phyloP scores from a whole-genome alignment of 345 rosid genomes.

The Acer yangbiense region DNA sequence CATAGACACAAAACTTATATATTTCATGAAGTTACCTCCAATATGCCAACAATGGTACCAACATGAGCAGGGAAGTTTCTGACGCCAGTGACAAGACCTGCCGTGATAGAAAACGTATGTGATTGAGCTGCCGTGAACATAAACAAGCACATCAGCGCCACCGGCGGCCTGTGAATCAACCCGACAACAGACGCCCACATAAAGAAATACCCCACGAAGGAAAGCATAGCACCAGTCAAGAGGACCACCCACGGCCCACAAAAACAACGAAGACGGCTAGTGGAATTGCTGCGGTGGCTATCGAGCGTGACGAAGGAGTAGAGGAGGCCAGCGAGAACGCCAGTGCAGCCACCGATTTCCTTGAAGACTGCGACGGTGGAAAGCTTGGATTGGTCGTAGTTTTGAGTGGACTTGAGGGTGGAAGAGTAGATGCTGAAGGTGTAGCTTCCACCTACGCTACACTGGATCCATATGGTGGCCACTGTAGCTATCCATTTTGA shows the following conservation, averaged over 20 bases:
- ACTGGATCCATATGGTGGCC: slow-evolving; percentile 81
- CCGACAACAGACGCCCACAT: slow-evolving; percentile 72
- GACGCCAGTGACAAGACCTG: slow-evolving; percentile 43
- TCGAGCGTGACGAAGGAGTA: slow-evolving; percentile 38
- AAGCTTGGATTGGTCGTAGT: slow-evolving; percentile 72
- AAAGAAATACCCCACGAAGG: slow-evolving; percentile 61
- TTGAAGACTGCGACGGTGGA: slow-evolving; percentile 72
- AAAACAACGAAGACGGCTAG: neutral
- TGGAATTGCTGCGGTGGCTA: neutral
- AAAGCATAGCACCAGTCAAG: slow-evolving; percentile 51
- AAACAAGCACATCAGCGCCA: slow-evolving; percentile 51
- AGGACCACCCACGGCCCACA: slow-evolving; percentile 72
- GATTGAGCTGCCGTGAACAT: slow-evolving; percentile 47
- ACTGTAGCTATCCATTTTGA: slow-evolving; percentile 61
- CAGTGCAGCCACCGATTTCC: slow-evolving; percentile 66
- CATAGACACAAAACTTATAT: no score
- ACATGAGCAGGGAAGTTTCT: slow-evolving; percentile 42
- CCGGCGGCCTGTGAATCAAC: slow-evolving; percentile 44
- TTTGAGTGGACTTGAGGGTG: slow-evolving; percentile 58
- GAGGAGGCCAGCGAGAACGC: slow-evolving; percentile 63
- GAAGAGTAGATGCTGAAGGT: slow-evolving; percentile 74
- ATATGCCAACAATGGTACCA: slow-evolving; percentile 52
- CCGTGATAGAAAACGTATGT: slow-evolving; percentile 46
- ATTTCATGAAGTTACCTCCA: slow-evolving; percentile 33
- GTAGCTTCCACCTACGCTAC: slow-evolving; percentile 59